Percentiles rank a stretch among this genome's conserved stretches.
phyloP scores from a whole-genome alignment of 495 filamentous ascomycete species.

The Lentithecium fluviatile region DNA sequence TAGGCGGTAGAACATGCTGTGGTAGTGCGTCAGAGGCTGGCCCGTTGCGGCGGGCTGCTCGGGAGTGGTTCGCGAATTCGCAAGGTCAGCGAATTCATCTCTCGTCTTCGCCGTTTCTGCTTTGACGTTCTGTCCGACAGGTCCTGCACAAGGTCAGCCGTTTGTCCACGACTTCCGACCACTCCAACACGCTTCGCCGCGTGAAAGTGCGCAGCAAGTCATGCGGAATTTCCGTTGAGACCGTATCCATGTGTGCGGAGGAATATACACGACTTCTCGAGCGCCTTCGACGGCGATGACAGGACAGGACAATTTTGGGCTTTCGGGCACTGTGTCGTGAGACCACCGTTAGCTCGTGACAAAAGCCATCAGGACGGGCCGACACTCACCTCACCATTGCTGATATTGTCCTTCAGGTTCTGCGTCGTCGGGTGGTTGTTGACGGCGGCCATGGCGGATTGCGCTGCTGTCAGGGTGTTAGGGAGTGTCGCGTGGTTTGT shows the following conservation, averaged over 20 bases:
- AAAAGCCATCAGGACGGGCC: background rate
- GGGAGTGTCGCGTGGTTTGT: conserved; percentile 10
- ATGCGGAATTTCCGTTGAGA: too few species aligned
- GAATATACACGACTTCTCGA: too few species aligned
- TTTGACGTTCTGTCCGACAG: conserved; percentile 74
- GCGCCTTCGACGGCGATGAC: too few species aligned
- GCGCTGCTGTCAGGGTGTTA: conserved; percentile 41
- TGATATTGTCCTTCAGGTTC: conserved; percentile 36
- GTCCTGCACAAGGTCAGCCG: conserved; percentile 53
- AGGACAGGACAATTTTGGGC: too few species aligned
- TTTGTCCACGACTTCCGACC: background rate
- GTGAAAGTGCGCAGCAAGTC: too few species aligned
- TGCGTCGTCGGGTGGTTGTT: conserved; percentile 43
- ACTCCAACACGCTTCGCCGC: too few species aligned
- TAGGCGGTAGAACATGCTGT: conserved; percentile 90
- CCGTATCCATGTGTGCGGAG: too few species aligned
- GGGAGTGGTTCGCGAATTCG: conserved; percentile 66
- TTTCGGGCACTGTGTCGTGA: conserved; percentile 22
- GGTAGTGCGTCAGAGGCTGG: conserved; percentile 91
- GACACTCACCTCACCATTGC: conserved; percentile 42
- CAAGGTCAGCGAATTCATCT: conserved; percentile 72
- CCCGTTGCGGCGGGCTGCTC: conserved; percentile 70
- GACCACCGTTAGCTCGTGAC: conserved; percentile 22
- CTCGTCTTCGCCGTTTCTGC: conserved; percentile 68
- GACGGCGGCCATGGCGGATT: conserved; percentile 43